Base-by-base conservation (phyloP, 1,139 yeast species). In the Ashbya aceris region DNA sequence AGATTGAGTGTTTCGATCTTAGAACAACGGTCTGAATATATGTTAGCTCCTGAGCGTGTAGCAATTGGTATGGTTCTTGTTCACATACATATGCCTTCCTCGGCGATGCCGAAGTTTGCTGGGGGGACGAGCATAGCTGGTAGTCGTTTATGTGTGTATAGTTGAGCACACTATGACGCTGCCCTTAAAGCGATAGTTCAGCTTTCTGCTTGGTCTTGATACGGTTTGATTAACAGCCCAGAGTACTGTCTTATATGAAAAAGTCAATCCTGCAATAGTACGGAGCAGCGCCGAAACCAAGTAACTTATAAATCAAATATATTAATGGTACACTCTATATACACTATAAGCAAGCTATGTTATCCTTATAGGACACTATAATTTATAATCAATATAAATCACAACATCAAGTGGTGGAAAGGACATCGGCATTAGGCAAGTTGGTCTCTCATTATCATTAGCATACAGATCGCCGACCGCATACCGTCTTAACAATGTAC, bases 41-140 rank as follows among this genome's bases (percentile, higher is more conserved):
- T 55, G 53, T 74, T 75, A 13, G 81, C 70, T 49, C 83, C 75
- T 39, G 40, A 41, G 40, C 38, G 30, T 3, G n/a, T 20, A n/a
- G 2, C 32, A 33, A 13, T 38, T 30, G 28, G 14, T 27, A 9
- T n/a, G 9, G 13, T 7, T 14, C 11, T 26, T 13, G 7, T 17
- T 7, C 9, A 58, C 60, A 55, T 52, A 56, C 68, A 81, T 2
- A 83, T 66, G 0, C 89, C 89, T 29, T 76, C 76, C 57, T 83
- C 91, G 8, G 82, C 91, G 27, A 82, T 67, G 0, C 89, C 89
- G 62, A 79, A 83, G 60, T 79, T 80, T 36, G 81, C 84, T 4
- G 93, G 91, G 2, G 89, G 86, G 0, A 83, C 83, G 38, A 82
- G 65, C 91, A 83, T 81, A n/a, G 35, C 6, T 3, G 2, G 4